Percentiles rank a stretch among this genome's conserved stretches.
phyloP scores from a whole-genome alignment of 345 rosid genomes.

The Rubroshorea leprosula region DNA sequence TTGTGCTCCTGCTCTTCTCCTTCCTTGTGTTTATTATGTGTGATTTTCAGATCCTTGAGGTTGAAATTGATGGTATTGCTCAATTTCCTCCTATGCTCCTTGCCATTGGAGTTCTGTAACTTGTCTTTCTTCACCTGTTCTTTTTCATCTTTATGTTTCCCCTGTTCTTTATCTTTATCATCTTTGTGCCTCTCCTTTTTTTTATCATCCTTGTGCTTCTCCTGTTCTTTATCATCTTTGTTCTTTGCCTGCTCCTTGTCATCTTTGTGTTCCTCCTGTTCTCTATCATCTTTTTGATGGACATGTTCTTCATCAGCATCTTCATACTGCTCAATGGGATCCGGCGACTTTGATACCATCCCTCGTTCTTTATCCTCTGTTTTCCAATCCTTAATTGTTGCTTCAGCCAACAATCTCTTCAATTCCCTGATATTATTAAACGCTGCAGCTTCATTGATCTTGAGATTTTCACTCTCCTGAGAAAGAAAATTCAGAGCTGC shows the following conservation, averaged over 20 bases:
- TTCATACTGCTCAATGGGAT: background rate
- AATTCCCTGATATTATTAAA: slow-evolving; percentile 52
- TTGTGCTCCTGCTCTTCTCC: slow-evolving; percentile 21
- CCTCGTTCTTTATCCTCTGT: background rate
- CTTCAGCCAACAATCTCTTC: slow-evolving; percentile 44
- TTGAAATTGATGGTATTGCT: slow-evolving; percentile 34
- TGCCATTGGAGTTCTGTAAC: slow-evolving; percentile 20
- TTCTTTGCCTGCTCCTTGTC: slow-evolving; percentile 8
- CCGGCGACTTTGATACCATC: background rate
- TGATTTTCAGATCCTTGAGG: slow-evolving; percentile 44
- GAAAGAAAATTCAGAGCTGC: slow-evolving; percentile 48
- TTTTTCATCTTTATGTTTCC: slow-evolving; percentile 18
- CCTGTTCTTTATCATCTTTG: slow-evolving; percentile 18
- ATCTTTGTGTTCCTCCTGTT: background rate
- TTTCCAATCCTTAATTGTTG: background rate
- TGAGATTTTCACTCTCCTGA: slow-evolving; percentile 54
- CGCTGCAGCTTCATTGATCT: slow-evolving; percentile 50
- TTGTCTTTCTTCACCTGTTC: slow-evolving; percentile 20
- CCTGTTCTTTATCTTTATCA: no score
- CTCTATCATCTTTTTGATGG: no score
- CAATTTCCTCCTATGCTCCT: slow-evolving; percentile 32
- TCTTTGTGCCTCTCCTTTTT: slow-evolving; percentile 20
- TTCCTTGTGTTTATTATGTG: slow-evolving; percentile 36
- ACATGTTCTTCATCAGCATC: no score
- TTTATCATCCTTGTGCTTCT: slow-evolving; percentile 23